Percentiles rank a stretch among this genome's conserved stretches.
phyloP scores from a whole-genome alignment of 768 basidiomycete genomes.

The Russula griseocarnosa region DNA sequence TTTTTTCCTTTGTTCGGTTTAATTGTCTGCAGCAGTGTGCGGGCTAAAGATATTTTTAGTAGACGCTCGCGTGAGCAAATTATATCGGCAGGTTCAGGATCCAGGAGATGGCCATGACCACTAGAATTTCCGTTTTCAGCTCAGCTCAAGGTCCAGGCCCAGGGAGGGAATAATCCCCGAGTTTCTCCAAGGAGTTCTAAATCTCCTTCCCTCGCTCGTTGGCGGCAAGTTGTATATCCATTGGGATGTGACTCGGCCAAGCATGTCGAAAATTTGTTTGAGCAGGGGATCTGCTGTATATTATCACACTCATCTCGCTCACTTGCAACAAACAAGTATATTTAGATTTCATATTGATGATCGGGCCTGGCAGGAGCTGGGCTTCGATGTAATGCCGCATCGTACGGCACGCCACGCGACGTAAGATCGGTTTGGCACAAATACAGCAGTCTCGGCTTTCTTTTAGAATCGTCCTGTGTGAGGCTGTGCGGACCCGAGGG shows the following conservation, averaged over 20 bases:
- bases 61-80: neutral
- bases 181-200: too few species aligned
- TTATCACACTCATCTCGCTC: too few species aligned
- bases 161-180: too few species aligned
- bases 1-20: too few species aligned
- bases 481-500: constrained; percentile 8
- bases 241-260: too few species aligned
- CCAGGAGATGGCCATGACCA: neutral
- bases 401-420: constrained; percentile 5
- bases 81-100: neutral
- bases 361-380: neutral
- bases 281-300: neutral
- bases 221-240: too few species aligned
- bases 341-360: neutral
- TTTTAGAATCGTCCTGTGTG: neutral
- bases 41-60: too few species aligned
- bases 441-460: neutral
- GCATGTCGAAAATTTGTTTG: too few species aligned
- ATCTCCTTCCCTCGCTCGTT: too few species aligned
- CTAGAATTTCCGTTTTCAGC: constrained; percentile 2
- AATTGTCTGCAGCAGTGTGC: too few species aligned
- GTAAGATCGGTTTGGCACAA: neutral
- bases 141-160: constrained; percentile 3
- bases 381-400: neutral
- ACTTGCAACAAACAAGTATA: neutral